Conservation (phyloP, 495 filamentous ascomycete species). For the Apiosordaria backusii region DNA sequence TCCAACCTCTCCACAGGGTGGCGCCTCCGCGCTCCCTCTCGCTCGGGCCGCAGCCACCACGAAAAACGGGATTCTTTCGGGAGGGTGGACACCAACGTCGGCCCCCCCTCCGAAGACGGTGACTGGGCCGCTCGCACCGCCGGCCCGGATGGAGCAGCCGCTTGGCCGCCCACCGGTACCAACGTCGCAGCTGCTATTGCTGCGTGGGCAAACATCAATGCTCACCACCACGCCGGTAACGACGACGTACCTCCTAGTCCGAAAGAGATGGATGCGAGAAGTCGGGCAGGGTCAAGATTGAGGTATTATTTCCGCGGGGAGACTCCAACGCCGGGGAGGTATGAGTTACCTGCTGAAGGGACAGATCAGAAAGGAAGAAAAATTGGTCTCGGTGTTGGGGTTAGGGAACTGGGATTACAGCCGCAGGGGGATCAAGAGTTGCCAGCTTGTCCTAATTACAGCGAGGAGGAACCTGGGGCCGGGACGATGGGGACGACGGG, state of each 20-base stretch:
- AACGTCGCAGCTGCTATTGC: constrained; percentile 5
- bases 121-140: too few species aligned
- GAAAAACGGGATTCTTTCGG: constrained; percentile 5
- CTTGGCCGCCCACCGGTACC: constrained; percentile 3
- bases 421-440: not conserved
- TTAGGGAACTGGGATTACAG: not conserved
- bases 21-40: not conserved
- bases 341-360: not conserved
- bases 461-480: not conserved
- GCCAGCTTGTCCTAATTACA: not conserved
- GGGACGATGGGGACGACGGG: not conserved
- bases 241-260: not conserved
- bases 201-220: not conserved
- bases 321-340: constrained; percentile 1
- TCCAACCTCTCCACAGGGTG: not conserved
- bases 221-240: not conserved
- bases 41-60: not conserved
- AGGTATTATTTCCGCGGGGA: constrained; percentile 3
- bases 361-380: not conserved
- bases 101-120: constrained; percentile 1
- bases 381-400: not conserved
- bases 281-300: not conserved
- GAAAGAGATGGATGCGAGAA: constrained; percentile 6
- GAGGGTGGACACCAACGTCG: constrained; percentile 4
- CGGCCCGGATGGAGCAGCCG: not conserved